Percentiles rank a stretch among this genome's conserved stretches.
Evolutionary conservation across 306 rosid species (phyloP).

Genomic region (Hippophae gyantsensis): DNA sequence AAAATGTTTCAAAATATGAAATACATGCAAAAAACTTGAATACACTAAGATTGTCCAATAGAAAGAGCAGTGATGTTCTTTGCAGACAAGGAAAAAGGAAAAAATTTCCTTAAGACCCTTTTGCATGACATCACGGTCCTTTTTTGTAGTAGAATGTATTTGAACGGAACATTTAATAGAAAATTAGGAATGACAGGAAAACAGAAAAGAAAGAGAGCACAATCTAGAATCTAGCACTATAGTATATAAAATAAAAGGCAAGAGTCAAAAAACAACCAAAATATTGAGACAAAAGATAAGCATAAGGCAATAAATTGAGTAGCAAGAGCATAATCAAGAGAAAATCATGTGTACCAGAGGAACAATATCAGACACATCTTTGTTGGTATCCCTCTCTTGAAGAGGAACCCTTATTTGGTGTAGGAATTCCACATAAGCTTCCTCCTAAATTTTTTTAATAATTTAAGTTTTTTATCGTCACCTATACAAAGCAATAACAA

Average conservation of each 20-base stretch:
- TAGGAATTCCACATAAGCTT: conserved; percentile 71
- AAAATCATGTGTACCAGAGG: conserved; percentile 44
- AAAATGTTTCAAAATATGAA: too few relatives aligned
- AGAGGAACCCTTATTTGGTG: conserved; percentile 66
- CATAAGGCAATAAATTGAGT: too few relatives aligned
- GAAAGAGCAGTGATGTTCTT: conserved; percentile 74
- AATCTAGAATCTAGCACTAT: not conserved
- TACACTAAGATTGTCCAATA: too few relatives aligned
- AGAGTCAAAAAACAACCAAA: not conserved
- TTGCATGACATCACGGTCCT: conserved; percentile 94
- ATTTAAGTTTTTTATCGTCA: conserved; percentile 2
- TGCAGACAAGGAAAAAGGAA: conserved; percentile 78
- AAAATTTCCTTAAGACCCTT: conserved; percentile 82
- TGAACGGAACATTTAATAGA: conserved; percentile 12
- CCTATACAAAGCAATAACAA: conserved; percentile 8
- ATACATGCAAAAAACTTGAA: too few relatives aligned
- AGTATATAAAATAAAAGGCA: not conserved
- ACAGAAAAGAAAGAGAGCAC: conserved; percentile 2
- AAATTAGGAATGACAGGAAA: too few relatives aligned
- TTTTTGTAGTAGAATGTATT: conserved; percentile 63
- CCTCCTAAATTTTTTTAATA: conserved; percentile 44
- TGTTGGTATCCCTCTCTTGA: conserved; percentile 46
- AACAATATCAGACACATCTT: conserved; percentile 56
- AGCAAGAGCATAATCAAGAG: not conserved
- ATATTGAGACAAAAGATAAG: too few relatives aligned